phyloP scores from a whole-genome alignment of 768 basidiomycete species.

The Suillus placidus region DNA sequence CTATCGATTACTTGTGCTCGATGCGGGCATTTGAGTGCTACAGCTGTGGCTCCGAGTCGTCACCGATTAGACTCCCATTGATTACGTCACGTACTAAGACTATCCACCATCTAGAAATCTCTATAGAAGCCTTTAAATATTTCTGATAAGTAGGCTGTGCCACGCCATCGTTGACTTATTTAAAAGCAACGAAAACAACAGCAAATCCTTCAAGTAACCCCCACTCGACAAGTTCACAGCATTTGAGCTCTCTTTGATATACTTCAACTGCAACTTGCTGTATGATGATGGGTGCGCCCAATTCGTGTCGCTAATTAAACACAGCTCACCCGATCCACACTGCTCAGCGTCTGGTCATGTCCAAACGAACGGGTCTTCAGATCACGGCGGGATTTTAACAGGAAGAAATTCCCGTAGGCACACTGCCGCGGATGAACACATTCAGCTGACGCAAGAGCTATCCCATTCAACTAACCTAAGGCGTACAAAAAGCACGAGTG shows the following conservation, averaged over 20 bases:
- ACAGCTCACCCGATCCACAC: not conserved
- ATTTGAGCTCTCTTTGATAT: no score
- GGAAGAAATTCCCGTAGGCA: not conserved
- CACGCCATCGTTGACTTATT: not conserved
- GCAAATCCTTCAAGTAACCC: not conserved
- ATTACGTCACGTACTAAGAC: not conserved
- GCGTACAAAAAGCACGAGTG: constrained; percentile 6
- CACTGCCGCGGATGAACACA: not conserved
- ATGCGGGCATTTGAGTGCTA: not conserved
- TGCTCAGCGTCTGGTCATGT: not conserved
- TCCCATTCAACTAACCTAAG: not conserved
- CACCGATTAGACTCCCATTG: not conserved
- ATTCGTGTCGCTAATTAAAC: not conserved
- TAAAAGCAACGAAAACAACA: not conserved
- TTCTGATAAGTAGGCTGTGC: no score
- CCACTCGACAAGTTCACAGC: not conserved
- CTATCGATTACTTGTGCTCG: no score
- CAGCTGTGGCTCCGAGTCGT: not conserved
- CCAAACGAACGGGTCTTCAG: not conserved
- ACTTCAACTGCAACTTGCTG: not conserved
- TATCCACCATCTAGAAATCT: no score
- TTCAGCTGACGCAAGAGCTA: not conserved
- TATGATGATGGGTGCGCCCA: not conserved
- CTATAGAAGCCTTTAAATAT: no score
- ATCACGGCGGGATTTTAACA: not conserved